phyloP scores from a whole-genome alignment of 768 basidiomycete genomes.

The Lyophyllum atratum region DNA sequence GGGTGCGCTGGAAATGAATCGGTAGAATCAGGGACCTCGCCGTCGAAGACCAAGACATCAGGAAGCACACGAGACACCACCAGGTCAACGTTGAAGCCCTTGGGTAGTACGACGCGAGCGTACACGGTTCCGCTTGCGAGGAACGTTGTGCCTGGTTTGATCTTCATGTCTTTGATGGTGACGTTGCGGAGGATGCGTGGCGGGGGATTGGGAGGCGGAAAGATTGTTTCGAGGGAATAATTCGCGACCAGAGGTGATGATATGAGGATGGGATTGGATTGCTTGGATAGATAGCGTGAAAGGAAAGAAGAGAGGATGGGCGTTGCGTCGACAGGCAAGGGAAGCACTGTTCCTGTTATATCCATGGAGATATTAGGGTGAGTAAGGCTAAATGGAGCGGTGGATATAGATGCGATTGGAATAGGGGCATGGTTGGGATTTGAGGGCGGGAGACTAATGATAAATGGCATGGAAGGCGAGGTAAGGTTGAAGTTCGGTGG shows the following conservation, averaged over 20 bases:
- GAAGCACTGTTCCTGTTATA: slow-evolving; percentile 58
- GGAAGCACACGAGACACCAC: slow-evolving; percentile 68
- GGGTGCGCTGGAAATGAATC: slow-evolving; percentile 32
- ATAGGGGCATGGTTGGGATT: slow-evolving; percentile 23
- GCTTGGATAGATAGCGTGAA: slow-evolving; percentile 61
- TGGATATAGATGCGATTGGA: slow-evolving; percentile 56
- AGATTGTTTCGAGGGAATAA: slow-evolving; percentile 47
- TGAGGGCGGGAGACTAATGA: slow-evolving; percentile 48
- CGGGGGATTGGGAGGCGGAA: slow-evolving; percentile 65
- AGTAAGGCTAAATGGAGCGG: slow-evolving; percentile 58
- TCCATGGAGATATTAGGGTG: slow-evolving; percentile 68
- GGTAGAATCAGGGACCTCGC: slow-evolving; percentile 48
- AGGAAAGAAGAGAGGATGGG: slow-evolving; percentile 60
- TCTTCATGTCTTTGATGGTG: slow-evolving; percentile 75
- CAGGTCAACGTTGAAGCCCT: slow-evolving; percentile 66
- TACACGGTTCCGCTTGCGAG: slow-evolving; percentile 72
- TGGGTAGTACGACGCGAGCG: slow-evolving; percentile 67
- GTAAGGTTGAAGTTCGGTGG: slow-evolving; percentile 51
- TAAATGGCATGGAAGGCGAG: slow-evolving; percentile 62
- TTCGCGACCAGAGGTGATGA: slow-evolving; percentile 55
- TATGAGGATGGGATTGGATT: slow-evolving; percentile 59
- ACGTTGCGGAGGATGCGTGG: slow-evolving; percentile 72
- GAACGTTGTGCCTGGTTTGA: slow-evolving; percentile 54
- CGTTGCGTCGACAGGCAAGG: slow-evolving; percentile 42
- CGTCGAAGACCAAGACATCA: slow-evolving; percentile 79